phyloP scores from a whole-genome alignment of 176 grass and related monocot species.

The Hordeum marinum region DNA sequence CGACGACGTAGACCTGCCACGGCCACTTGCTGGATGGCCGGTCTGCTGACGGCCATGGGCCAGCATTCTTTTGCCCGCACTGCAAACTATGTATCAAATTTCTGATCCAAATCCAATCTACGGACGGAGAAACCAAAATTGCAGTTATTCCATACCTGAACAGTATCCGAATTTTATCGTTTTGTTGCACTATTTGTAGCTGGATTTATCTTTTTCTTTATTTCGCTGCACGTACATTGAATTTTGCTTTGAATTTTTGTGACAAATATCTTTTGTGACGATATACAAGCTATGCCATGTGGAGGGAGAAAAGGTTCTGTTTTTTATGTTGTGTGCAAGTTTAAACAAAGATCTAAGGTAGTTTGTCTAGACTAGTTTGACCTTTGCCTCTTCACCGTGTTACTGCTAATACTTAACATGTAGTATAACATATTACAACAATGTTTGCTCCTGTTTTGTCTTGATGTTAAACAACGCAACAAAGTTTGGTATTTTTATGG shows the following conservation, averaged over 20 bases:
- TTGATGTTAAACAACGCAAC: slow-evolving; percentile 1
- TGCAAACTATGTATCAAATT: not conserved
- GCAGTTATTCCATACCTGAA: too few species aligned
- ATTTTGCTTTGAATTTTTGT: not conserved
- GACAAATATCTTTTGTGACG: not conserved
- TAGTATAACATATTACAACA: too few species aligned
- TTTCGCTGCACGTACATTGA: not conserved
- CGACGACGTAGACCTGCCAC: not conserved
- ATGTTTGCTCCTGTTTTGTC: not conserved
- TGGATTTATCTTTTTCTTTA: not conserved
- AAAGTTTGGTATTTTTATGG: not conserved
- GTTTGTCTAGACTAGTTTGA: not conserved
- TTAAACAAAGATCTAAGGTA: too few species aligned
- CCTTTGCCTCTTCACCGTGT: not conserved
- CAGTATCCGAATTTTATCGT: not conserved
- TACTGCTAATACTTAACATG: not conserved
- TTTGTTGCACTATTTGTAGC: not conserved
- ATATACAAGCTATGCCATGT: too few species aligned
- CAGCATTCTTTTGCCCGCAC: not conserved
- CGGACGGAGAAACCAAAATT: too few species aligned
- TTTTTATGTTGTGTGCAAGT: not conserved
- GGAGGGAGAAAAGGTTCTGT: not conserved
- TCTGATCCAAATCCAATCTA: not conserved
- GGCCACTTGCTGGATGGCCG: not conserved
- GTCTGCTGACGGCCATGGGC: not conserved